Conservation (phyloP, 179 eudicot genomes). For the Patellifolia procumbens region DNA sequence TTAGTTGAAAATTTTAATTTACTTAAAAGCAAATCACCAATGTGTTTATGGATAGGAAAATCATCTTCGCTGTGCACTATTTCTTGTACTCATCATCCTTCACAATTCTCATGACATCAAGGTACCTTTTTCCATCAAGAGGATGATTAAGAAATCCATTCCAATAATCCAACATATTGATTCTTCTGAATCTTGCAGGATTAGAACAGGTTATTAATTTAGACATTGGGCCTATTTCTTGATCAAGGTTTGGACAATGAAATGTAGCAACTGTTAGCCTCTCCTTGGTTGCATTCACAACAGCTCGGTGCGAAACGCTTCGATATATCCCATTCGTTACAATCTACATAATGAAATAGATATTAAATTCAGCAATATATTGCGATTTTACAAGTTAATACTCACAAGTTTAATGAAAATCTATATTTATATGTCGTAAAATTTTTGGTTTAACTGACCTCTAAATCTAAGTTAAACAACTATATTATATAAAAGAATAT, state of each 20-base stretch:
- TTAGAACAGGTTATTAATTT: conserved; percentile 30
- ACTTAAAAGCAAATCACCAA: too few relatives aligned
- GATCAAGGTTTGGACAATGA: conserved; percentile 10
- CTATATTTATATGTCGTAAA: too few relatives aligned
- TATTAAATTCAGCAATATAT: neutral
- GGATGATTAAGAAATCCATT: conserved; percentile 39
- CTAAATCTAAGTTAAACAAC: too few relatives aligned
- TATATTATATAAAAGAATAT: too few relatives aligned
- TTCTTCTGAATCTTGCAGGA: conserved; percentile 36
- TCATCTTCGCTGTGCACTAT: too few relatives aligned
- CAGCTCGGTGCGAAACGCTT: conserved; percentile 27
- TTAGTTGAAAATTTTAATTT: too few relatives aligned
- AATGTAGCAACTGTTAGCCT: conserved; percentile 35
- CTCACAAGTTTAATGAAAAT: too few relatives aligned
- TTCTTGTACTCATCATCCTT: neutral
- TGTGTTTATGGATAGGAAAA: too few relatives aligned
- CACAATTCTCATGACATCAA: conserved; percentile 35
- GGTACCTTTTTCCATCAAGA: conserved; percentile 43
- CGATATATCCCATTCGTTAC: conserved; percentile 32
- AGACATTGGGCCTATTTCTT: conserved; percentile 28
- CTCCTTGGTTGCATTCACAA: conserved; percentile 29
- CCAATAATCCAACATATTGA: conserved; percentile 30
- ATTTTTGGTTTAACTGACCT: too few relatives aligned
- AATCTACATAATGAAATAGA: conserved; percentile 8
- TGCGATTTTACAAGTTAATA: too few relatives aligned